Conservation (phyloP, 331 rosid genomes). For the Ulmus americana region DNA sequence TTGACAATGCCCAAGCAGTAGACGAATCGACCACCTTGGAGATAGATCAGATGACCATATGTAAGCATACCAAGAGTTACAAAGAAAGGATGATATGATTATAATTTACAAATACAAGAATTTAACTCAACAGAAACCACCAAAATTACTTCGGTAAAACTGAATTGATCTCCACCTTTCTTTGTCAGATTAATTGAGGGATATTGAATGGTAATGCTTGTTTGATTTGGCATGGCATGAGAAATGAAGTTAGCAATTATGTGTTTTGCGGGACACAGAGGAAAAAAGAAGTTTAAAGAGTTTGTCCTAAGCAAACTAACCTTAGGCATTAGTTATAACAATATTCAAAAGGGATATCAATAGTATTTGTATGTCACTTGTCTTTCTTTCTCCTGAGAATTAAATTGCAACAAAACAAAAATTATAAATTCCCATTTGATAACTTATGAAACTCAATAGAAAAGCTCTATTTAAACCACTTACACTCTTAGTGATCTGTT, state of each 20-base stretch:
- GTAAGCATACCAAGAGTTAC: constrained; percentile 12
- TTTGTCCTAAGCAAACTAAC: constrained; percentile 30
- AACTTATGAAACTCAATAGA: constrained; percentile 12
- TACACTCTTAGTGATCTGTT: constrained; percentile 46
- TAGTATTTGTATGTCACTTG: constrained; percentile 18
- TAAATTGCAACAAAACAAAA: constrained; percentile 44
- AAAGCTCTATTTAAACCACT: constrained; percentile 24
- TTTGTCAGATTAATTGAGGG: constrained; percentile 54
- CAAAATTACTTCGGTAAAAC: constrained; percentile 31
- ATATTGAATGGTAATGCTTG: not conserved
- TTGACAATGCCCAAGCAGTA: constrained; percentile 49
- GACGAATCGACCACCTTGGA: constrained; percentile 19
- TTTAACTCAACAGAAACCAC: constrained; percentile 21
- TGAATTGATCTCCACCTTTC: constrained; percentile 59
- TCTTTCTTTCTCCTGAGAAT: constrained; percentile 32
- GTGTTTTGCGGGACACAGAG: not conserved
- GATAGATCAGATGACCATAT: constrained; percentile 20
- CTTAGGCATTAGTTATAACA: constrained; percentile 43
- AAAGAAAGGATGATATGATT: not conserved
- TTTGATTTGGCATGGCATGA: constrained; percentile 42
- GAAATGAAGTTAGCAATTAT: constrained; percentile 26
- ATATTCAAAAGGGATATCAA: constrained; percentile 59
- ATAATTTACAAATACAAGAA: not conserved
- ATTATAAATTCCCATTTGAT: not conserved
- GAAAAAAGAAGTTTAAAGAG: not conserved